These are phyloP conservation scores for Corrigiola litoralis DNA, from an alignment of 179 eudicot genomes.

Conservation along the genomic window DNA sequence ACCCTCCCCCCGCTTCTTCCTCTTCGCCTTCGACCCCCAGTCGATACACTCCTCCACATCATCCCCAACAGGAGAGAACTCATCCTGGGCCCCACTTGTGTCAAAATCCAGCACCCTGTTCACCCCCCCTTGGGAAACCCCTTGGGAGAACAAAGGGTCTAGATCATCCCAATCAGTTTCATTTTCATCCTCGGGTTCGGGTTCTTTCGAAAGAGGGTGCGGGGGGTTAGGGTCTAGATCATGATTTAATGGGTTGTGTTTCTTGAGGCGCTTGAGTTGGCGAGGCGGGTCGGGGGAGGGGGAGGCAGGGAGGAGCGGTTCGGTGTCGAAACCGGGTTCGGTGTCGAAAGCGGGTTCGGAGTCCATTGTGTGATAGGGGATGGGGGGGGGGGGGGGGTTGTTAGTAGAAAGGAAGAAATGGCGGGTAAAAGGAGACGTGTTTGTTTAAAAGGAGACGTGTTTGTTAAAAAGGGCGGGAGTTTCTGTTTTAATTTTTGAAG, in stretches of 20 bases:
- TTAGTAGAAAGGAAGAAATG: not conserved
- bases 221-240: not conserved
- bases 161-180: slow-evolving; percentile 16
- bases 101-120: slow-evolving; percentile 24
- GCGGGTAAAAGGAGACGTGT: not conserved
- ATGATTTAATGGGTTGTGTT: not conserved
- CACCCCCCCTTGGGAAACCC: too few relatives aligned
- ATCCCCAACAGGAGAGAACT: not conserved
- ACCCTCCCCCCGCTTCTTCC: slow-evolving; percentile 7
- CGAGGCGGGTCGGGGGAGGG: not conserved
- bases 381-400: not conserved
- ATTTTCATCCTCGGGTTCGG: not conserved
- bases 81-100: not conserved
- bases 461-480: not conserved
- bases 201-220: not conserved
- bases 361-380: not conserved
- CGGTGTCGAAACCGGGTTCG: not conserved
- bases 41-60: not conserved
- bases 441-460: too few relatives aligned
- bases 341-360: not conserved
- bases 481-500: not conserved
- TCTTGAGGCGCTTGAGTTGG: not conserved
- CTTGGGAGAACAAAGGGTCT: slow-evolving; percentile 23
- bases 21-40: not conserved
- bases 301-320: not conserved